Conservation (phyloP, 208 protist genomes). For the Leishmania tropica region DNA sequence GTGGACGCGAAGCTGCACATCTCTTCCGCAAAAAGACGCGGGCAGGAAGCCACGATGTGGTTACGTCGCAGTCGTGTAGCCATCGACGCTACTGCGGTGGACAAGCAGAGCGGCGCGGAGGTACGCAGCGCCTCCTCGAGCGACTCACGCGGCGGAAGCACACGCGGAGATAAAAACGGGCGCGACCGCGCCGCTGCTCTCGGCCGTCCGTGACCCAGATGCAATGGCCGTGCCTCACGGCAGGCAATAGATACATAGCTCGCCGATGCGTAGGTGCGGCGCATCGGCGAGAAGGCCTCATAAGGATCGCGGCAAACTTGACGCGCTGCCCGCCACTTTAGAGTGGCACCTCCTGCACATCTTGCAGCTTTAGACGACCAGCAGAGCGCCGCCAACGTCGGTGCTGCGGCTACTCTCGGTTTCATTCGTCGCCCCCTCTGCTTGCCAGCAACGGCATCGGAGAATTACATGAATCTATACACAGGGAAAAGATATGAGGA, state of each 20-base stretch:
- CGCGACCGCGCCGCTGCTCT: constrained; percentile 3
- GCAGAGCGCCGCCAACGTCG: not conserved
- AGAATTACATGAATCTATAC: not conserved
- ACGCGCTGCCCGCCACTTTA: not conserved
- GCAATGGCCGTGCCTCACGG: not conserved
- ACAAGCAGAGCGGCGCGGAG: not conserved
- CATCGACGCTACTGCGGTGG: not conserved
- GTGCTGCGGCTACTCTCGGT: not conserved
- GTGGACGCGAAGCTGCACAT: constrained; percentile 2
- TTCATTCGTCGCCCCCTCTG: not conserved
- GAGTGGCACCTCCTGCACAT: not conserved
- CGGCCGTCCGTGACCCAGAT: not conserved
- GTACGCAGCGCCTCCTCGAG: not conserved
- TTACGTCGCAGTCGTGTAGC: constrained; percentile 20
- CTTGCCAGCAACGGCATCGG: not conserved
- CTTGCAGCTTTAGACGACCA: not conserved
- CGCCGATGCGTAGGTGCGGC: not conserved
- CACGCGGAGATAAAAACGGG: not conserved
- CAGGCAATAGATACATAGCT: not conserved
- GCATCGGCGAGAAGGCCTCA: not conserved
- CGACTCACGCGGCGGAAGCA: not conserved
- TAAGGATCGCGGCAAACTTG: not conserved
- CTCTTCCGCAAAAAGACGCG: constrained; percentile 18
- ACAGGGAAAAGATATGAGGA: not conserved
- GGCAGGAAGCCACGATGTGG: constrained; percentile 11